These are phyloP conservation scores for Botrytis porri DNA, from an alignment of 2,329 filamentous ascomycete genomes.

Conservation along the genomic window DNA sequence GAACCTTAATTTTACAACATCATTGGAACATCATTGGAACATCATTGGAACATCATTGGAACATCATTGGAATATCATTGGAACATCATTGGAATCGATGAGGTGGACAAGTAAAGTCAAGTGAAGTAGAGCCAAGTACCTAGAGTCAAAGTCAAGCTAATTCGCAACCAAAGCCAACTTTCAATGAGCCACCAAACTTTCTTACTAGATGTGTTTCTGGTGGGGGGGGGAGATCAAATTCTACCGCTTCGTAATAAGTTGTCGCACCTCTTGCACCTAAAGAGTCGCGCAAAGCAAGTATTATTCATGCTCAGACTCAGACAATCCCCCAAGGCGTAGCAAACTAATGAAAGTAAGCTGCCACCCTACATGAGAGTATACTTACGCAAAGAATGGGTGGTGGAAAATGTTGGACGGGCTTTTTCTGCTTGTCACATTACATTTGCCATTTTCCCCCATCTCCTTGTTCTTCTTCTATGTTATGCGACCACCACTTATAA, in stretches of 20 bases:
- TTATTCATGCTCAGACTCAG: conserved; percentile 3
- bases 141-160: background rate
- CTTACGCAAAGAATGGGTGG: background rate
- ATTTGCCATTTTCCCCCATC: background rate
- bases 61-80: no score
- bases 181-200: background rate
- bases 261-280: background rate
- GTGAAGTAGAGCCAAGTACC: no score
- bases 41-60: no score
- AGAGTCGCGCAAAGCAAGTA: background rate
- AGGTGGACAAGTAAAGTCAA: no score
- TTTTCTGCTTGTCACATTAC: background rate
- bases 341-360: conserved; percentile 12
- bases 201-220: background rate
- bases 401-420: conserved; percentile 8
- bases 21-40: no score
- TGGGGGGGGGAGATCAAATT: background rate
- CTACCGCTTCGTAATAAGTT: background rate
- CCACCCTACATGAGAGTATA: background rate
- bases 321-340: background rate
- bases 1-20: background rate
- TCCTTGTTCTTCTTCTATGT: background rate
- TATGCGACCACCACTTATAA: background rate
- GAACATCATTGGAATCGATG: no score
- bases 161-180: background rate